Conservation (phyloP, 2,329 filamentous ascomycete genomes). For the Aspergillus oerlinghausenensis region DNA sequence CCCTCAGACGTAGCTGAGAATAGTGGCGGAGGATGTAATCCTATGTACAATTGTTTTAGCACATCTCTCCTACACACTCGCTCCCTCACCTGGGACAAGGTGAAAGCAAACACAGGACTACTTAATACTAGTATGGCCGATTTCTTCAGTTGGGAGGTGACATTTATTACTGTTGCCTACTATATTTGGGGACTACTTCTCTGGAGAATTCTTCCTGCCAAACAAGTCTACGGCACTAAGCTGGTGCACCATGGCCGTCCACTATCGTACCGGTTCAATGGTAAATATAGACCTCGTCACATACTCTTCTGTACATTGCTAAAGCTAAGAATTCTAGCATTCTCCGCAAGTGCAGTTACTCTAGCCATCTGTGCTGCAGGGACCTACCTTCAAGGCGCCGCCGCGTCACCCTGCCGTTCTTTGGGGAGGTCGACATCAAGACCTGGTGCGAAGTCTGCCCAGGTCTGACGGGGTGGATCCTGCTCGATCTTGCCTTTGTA, state of each 20-base stretch:
- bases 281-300: slow-evolving; percentile 36
- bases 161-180: slow-evolving; percentile 65
- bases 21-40: no score
- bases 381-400: slow-evolving; percentile 67
- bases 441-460: slow-evolving; percentile 80
- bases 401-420: slow-evolving; percentile 56
- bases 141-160: slow-evolving; percentile 48
- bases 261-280: slow-evolving; percentile 74
- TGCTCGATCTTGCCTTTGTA: slow-evolving; percentile 75
- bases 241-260: slow-evolving; percentile 61
- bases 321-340: slow-evolving; percentile 47
- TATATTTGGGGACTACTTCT: slow-evolving; percentile 69
- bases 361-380: slow-evolving; percentile 64
- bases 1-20: no score
- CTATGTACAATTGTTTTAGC: no score
- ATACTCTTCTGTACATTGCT: neutral
- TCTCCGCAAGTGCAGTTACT: slow-evolving; percentile 65
- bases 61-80: slow-evolving; percentile 58
- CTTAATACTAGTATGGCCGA: slow-evolving; percentile 75
- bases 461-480: slow-evolving; percentile 78
- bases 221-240: slow-evolving; percentile 62
- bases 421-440: slow-evolving; percentile 72
- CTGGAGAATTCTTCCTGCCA: slow-evolving; percentile 68
- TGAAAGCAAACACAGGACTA: no score
- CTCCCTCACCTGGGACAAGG: slow-evolving; percentile 60